Evolutionary conservation across 2,329 filamentous ascomycete genomes (phyloP).

Genomic region (Sporothrix inflata): DNA sequence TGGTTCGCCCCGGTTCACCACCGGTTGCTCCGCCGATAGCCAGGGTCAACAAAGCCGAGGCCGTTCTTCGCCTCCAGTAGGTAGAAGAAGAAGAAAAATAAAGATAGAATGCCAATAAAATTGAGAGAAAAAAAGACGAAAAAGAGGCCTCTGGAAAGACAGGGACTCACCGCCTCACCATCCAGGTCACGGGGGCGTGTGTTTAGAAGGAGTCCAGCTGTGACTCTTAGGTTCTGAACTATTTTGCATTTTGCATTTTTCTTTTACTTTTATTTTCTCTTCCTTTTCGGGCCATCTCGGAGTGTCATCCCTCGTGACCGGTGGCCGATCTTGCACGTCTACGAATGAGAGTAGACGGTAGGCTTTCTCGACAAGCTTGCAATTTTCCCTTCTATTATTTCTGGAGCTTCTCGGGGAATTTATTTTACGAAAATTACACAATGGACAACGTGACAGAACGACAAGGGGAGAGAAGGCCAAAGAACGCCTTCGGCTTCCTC

Average conservation of each 20-base stretch:
- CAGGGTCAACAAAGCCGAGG: constrained; percentile 10
- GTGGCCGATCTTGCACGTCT: neutral
- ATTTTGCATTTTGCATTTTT: neutral
- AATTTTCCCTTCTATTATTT: neutral
- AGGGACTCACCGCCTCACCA: constrained; percentile 11
- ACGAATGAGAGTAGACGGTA: constrained; percentile 2
- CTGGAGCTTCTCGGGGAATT: neutral
- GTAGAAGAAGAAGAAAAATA: neutral
- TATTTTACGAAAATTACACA: neutral
- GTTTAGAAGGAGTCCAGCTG: neutral
- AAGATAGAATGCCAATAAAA: neutral
- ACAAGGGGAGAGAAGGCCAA: neutral
- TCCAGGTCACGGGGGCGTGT: constrained; percentile 10
- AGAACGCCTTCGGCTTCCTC: neutral
- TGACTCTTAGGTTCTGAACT: neutral
- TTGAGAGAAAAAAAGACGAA: neutral
- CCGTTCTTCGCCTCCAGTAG: neutral
- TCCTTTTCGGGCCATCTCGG: neutral
- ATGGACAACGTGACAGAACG: neutral
- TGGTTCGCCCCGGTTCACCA: neutral
- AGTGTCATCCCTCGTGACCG: constrained; percentile 11
- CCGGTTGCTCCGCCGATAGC: constrained; percentile 4
- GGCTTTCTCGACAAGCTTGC: neutral
- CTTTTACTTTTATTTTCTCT: neutral
- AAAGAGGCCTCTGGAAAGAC: neutral